Conservation (phyloP, 2,329 filamentous ascomycete species). For the Phyllosticta capitalensis region DNA sequence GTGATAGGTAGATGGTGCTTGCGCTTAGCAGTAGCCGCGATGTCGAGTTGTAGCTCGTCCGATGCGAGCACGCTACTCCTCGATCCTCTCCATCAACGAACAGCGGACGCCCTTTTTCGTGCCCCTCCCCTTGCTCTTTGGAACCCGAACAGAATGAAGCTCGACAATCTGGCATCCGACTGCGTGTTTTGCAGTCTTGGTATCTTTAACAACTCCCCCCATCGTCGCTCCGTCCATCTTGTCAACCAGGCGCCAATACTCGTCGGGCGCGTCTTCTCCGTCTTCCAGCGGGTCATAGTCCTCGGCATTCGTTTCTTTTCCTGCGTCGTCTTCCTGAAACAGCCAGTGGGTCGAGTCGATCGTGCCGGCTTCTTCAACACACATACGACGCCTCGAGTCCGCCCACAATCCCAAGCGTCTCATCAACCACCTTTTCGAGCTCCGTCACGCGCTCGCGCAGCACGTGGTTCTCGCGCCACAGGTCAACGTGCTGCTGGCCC, state of each 20-base stretch:
- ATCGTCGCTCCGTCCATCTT: not conserved
- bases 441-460: slow-evolving; percentile 44
- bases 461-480: slow-evolving; percentile 48
- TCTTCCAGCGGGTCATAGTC: not conserved
- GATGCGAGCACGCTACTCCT: not conserved
- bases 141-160: not conserved
- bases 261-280: not conserved
- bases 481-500: slow-evolving; percentile 30
- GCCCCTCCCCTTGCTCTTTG: not conserved
- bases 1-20: not conserved
- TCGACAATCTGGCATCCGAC: not conserved
- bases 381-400: slow-evolving; percentile 14
- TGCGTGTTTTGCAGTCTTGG: not conserved
- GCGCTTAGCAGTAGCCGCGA: not conserved
- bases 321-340: not conserved
- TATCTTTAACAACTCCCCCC: not conserved
- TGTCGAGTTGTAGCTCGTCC: not conserved
- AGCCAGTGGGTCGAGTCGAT: not conserved
- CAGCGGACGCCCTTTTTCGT: not conserved
- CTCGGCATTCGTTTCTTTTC: not conserved
- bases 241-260: not conserved
- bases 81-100: not conserved
- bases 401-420: slow-evolving; percentile 44
- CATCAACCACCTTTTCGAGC: slow-evolving; percentile 46
- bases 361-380: not conserved